Conservation (phyloP, 352 stramenopile genomes). For the Phytophthora colocasiae region DNA sequence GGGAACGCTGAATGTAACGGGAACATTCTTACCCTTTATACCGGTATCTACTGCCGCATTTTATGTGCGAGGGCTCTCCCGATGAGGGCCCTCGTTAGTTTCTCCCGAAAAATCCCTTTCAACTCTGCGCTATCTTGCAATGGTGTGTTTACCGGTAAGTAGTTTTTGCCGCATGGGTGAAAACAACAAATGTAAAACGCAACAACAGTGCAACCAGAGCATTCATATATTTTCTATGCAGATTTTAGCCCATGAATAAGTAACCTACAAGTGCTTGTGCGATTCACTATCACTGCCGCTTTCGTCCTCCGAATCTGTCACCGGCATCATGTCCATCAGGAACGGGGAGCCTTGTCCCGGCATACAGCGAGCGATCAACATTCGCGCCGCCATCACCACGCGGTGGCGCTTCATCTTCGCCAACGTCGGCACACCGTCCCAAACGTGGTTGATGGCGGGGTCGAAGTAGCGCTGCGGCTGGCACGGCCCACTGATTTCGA, state of each 20-base stretch:
- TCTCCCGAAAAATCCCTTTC: too few relatives aligned
- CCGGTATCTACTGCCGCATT: too few relatives aligned
- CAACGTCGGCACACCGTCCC: constrained; percentile 31
- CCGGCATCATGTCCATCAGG: constrained; percentile 28
- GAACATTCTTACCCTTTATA: too few relatives aligned
- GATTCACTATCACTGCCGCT: constrained; percentile 21
- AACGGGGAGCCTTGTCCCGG: constrained; percentile 13
- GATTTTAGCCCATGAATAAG: neutral
- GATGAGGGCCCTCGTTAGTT: too few relatives aligned
- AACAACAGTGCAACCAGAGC: too few relatives aligned
- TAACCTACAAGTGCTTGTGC: constrained; percentile 13
- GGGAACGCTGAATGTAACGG: too few relatives aligned
- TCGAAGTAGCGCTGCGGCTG: constrained; percentile 44
- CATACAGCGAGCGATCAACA: constrained; percentile 25
- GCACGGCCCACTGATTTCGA: constrained; percentile 36
- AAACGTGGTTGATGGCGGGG: constrained; percentile 20
- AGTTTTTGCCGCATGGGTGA: too few relatives aligned
- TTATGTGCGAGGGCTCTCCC: too few relatives aligned
- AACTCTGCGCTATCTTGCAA: too few relatives aligned
- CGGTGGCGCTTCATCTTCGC: constrained; percentile 31
- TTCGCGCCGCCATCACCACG: constrained; percentile 16
- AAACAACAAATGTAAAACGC: too few relatives aligned
- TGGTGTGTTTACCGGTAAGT: too few relatives aligned
- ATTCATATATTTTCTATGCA: too few relatives aligned
- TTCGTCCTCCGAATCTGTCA: constrained; percentile 26